phyloP scores from a whole-genome alignment of 495 filamentous ascomycete genomes.

The Chlorociboria aeruginascens region DNA sequence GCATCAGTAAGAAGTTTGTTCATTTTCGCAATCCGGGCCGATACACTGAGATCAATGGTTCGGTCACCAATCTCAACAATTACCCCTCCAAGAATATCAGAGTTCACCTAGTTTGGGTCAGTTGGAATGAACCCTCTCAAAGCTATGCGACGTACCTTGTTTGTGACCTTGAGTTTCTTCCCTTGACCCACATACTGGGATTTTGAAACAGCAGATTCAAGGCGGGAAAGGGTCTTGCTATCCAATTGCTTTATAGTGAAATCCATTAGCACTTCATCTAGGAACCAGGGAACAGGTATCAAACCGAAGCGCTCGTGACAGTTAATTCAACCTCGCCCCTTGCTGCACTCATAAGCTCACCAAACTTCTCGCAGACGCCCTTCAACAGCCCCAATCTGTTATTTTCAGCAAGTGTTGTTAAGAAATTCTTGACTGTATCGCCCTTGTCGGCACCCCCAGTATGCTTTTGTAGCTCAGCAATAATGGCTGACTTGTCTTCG shows the following conservation, averaged over 20 bases:
- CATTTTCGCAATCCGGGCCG: slow-evolving; percentile 88
- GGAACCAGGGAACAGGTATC: slow-evolving; percentile 16
- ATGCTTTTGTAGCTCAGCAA: slow-evolving; percentile 73
- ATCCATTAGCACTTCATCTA: background rate
- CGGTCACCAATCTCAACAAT: slow-evolving; percentile 95
- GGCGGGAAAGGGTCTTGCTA: slow-evolving; percentile 65
- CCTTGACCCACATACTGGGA: slow-evolving; percentile 77
- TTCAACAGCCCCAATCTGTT: slow-evolving; percentile 79
- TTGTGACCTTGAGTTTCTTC: slow-evolving; percentile 94
- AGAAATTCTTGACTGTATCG: slow-evolving; percentile 87
- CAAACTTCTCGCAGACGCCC: slow-evolving; percentile 80
- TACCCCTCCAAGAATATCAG: slow-evolving; percentile 86
- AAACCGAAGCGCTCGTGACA: slow-evolving; percentile 81
- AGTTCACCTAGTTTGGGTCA: slow-evolving; percentile 56
- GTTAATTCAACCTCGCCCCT: slow-evolving; percentile 86
- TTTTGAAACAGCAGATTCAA: slow-evolving; percentile 83
- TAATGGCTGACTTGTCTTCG: slow-evolving; percentile 70
- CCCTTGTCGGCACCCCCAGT: slow-evolving; percentile 54
- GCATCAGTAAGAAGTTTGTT: slow-evolving; percentile 97
- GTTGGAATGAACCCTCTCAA: background rate
- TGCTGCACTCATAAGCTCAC: slow-evolving; percentile 71
- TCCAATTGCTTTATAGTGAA: slow-evolving; percentile 63
- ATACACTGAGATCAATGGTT: slow-evolving; percentile 94
- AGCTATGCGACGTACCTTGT: slow-evolving; percentile 49
- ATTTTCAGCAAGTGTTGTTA: slow-evolving; percentile 82